Percentiles rank a stretch among this genome's conserved stretches.
Conservation (phyloP, 176 grass and related monocot genomes). For the barley (Hordeum vulgare) region DNA sequence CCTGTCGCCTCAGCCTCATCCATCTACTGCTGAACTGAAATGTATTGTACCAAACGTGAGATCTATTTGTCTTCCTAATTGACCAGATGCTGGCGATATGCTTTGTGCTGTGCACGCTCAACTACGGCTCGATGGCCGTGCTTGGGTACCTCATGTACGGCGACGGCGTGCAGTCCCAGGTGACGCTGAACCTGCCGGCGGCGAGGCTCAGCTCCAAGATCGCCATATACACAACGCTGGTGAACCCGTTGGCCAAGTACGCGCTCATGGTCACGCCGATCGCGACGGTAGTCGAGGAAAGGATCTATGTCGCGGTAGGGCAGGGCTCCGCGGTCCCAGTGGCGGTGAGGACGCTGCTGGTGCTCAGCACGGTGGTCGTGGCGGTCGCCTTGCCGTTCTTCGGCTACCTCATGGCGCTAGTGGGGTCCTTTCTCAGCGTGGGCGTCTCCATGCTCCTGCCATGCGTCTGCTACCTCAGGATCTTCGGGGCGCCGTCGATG, state of each 20-base stretch:
- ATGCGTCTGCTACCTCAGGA: conserved; percentile 51
- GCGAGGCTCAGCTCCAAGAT: conserved; percentile 38
- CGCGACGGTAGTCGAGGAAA: conserved; percentile 36
- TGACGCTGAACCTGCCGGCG: conserved; percentile 60
- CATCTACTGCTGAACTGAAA: neutral
- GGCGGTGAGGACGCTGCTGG: conserved; percentile 29
- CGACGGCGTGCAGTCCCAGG: conserved; percentile 47
- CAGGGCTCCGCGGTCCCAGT: neutral
- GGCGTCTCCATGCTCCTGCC: conserved; percentile 40
- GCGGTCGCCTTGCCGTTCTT: conserved; percentile 59
- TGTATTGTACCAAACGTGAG: too few species aligned
- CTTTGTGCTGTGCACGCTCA: conserved; percentile 52
- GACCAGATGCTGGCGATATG: conserved; percentile 47
- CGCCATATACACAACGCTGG: conserved; percentile 45
- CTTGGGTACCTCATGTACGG: conserved; percentile 86
- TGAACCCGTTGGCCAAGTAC: conserved; percentile 56
- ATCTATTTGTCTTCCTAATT: neutral
- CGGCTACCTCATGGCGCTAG: conserved; percentile 52
- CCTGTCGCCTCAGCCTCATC: neutral
- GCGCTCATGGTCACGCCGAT: conserved; percentile 47
- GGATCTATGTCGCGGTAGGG: neutral
- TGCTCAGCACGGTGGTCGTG: conserved; percentile 44
- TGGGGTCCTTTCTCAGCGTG: conserved; percentile 41
- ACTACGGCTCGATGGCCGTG: conserved; percentile 57
- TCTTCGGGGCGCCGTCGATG: neutral